Evolutionary conservation across 2,329 filamentous ascomycete species (phyloP), one percentile per base, ranked within the genome.

Genomic region (Trichoderma koningiopsis): DNA sequence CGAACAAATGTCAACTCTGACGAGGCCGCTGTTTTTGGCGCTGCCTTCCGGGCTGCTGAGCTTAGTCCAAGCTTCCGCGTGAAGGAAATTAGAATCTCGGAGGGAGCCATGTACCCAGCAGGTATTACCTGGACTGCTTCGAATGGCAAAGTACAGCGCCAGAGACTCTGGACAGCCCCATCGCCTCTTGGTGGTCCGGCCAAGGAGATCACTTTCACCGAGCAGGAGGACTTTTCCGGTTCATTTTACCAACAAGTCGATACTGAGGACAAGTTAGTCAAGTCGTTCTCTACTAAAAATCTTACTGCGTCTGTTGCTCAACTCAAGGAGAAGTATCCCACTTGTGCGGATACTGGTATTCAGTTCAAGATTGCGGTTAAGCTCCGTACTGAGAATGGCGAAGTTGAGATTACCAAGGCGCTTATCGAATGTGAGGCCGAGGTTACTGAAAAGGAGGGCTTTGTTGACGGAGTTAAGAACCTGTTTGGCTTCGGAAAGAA

Each of bases 1-100:
- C 91, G 94, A 72, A 92, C 91, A 76, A 99, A 96, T 75, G 96
- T 99, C 77, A 99, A 99, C 82, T 92, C 95, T 13, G 96, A 99
- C 76, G 96, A 99, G 81, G 92, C 96, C 29, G 96, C 96, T 62
- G 96, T 97, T 11, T 97, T 98, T 79, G 96, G 96, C 75, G 95
- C 96, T 68, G 94, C 92, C 33, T 98, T 99, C 86, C 93, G 94
- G 77, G 96, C 93, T 62, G 96, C 96, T 64, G 89, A 93, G 74
- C 86, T 99, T 70, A 97, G 93, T 81, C 94, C 95, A 52, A 95
- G 92, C 78, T 99, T 99, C 89, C 91, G 94, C 71, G 96, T 99
- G 77, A 99, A 98, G 86, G 96, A 98, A 77, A 99, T 99, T 73
- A 87, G 92, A 70, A 88, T 92, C 63, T 86, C 84, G n/a, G 96